phyloP scores from a whole-genome alignment of 345 rosid species.

The Rhodomyrtus tomentosa region DNA sequence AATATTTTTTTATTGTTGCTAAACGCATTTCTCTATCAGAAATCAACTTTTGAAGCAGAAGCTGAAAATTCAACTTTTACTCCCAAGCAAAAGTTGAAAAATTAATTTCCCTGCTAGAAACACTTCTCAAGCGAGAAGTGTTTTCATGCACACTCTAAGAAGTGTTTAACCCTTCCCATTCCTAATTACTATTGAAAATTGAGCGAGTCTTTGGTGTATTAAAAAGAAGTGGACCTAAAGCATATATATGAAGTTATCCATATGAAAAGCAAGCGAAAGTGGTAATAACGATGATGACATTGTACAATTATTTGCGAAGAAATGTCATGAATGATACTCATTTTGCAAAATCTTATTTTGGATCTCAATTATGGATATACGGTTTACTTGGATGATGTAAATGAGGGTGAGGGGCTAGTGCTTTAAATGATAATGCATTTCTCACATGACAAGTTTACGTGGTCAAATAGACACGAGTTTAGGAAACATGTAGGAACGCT shows the following conservation, averaged over 20 bases:
- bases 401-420: not conserved
- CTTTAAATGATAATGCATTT: not conserved
- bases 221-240: not conserved
- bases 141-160: no score
- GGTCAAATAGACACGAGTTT: accelerated
- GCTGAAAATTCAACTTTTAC: no score
- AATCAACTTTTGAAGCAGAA: no score
- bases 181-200: not conserved
- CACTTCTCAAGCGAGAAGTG: no score
- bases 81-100: no score
- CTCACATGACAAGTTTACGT: accelerated
- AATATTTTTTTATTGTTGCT: no score
- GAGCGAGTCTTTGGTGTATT: not conserved
- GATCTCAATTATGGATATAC: not conserved
- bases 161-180: not conserved
- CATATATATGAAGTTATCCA: not conserved
- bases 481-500: not conserved
- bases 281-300: accelerated
- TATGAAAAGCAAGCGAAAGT: not conserved
- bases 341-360: not conserved
- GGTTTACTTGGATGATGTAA: not conserved
- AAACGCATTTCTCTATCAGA: no score
- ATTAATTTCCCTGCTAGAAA: no score
- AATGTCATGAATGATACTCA: not conserved
- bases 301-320: not conserved